Base-by-base conservation (phyloP, 768 basidiomycete genomes). In the Hydnomerulius pinastri region DNA sequence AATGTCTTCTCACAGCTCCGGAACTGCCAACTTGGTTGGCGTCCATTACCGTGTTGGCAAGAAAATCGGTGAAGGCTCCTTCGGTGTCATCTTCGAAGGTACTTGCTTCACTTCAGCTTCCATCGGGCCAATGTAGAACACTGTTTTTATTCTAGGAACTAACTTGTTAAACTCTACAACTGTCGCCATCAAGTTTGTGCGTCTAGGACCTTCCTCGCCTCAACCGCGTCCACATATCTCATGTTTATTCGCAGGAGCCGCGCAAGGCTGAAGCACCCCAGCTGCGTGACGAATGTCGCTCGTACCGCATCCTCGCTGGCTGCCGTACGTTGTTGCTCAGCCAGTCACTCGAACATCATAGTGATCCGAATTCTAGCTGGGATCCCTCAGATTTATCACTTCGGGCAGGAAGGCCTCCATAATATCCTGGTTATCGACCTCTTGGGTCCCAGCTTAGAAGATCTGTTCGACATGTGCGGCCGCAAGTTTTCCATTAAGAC, bases 101-200 rank as follows among this genome's bases (percentile, higher is more conserved):
- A 51, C n/a, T 61, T 55, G 43, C 29, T 27, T 25, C 51, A 37
- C 58, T 29, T 48, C 23, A 35, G 28, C 10, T 43, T 33, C 48
- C 28, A 33, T 28, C 12, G 1, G 30, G 24, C 11, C 43, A 8
- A 30, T 42, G 1, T 25, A 42, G 36, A 2, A 32, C 43, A n/a
- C 40, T 24, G 43, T 45, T 10, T 28, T 32, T 46, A 8, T 45
- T 55, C 42, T 64, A 98, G 96, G 96, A 23, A 96, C 94, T 7
- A 99, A 99, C 68, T 78, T 99, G 27, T 85, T 98, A 74, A 99
- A 99, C 78, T 93, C 90, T 4, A 94, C 96, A 75, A 95, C 94
- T 9, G 96, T 98, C 54, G 97, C 97, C 56, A 98, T 99, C 85
- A 99, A 99, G 79, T 99, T 99, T 82, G 97, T 98, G 65, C 73